phyloP scores from a whole-genome alignment of 352 stramenopile genomes.

The Phytophthora megakarya region DNA sequence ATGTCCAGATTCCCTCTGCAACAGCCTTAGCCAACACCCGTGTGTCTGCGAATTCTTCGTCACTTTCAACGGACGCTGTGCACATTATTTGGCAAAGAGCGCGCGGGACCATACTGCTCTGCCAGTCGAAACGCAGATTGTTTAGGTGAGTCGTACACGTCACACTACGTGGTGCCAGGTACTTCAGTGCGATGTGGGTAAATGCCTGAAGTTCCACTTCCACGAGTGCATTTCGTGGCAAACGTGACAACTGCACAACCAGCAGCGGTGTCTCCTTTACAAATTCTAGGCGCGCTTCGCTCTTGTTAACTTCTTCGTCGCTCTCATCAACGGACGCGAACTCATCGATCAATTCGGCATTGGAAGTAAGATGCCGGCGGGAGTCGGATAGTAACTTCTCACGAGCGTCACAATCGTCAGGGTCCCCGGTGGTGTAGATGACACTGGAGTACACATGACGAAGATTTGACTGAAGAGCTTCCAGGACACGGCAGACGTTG shows the following conservation, averaged over 20 bases:
- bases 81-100: constrained; percentile 60
- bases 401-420: constrained; percentile 38
- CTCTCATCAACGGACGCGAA: constrained; percentile 70
- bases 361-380: constrained; percentile 38
- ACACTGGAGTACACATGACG: constrained; percentile 70
- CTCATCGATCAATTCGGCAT: constrained; percentile 54
- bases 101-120: constrained; percentile 47
- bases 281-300: constrained; percentile 46
- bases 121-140: constrained; percentile 34
- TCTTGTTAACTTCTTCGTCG: constrained; percentile 79
- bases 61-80: constrained; percentile 32
- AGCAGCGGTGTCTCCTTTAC: constrained; percentile 58
- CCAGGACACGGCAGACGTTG: constrained; percentile 71
- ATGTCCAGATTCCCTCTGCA: constrained; percentile 32
- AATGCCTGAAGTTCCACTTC: constrained; percentile 82
- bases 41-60: constrained; percentile 8
- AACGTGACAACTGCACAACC: constrained; percentile 65
- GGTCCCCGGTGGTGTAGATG: constrained; percentile 58
- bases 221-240: constrained; percentile 72
- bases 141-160: constrained; percentile 3
- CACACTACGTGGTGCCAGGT: constrained; percentile 39
- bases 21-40: constrained; percentile 29
- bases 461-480: constrained; percentile 81
- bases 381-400: constrained; percentile 27
- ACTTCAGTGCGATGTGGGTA: constrained; percentile 67